Percentiles rank a stretch among this genome's conserved stretches.
Evolutionary conservation across 129 eudicot genomes (phyloP).

Genomic region (Apium graveolens): DNA sequence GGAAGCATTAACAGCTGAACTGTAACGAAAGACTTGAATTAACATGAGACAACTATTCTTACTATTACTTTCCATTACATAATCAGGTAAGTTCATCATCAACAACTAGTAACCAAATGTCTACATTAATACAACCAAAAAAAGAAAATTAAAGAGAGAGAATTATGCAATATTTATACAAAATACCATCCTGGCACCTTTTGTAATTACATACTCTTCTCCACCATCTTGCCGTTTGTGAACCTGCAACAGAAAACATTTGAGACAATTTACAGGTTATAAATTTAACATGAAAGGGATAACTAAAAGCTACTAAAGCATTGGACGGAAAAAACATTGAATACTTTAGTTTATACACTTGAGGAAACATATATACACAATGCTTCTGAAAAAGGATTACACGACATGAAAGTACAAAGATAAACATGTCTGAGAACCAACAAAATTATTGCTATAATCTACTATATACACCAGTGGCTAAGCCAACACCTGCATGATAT

Average conservation of each 20-base stretch:
- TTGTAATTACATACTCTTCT: conserved; percentile 70
- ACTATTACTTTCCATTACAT: background rate
- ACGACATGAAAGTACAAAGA: background rate
- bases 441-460: background rate
- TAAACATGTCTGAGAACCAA: background rate
- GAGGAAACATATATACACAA: background rate
- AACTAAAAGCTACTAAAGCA: background rate
- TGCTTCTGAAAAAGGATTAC: background rate
- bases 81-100: background rate
- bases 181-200: conserved; percentile 45
- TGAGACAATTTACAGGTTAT: background rate
- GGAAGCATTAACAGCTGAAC: background rate
- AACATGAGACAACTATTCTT: background rate
- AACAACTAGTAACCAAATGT: background rate
- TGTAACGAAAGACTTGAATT: background rate
- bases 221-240: conserved; percentile 53
- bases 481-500: background rate
- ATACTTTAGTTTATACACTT: background rate
- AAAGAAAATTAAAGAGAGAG: no score
- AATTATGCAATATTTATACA: background rate
- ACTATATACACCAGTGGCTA: background rate
- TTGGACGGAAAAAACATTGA: background rate
- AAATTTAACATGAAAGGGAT: background rate
- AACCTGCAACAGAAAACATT: conserved; percentile 34
- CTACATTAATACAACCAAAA: background rate